Percentiles rank a stretch among this genome's conserved stretches.
Evolutionary conservation across 2,329 filamentous ascomycete species (phyloP).

Genomic region (Macrophomina phaseolina): DNA sequence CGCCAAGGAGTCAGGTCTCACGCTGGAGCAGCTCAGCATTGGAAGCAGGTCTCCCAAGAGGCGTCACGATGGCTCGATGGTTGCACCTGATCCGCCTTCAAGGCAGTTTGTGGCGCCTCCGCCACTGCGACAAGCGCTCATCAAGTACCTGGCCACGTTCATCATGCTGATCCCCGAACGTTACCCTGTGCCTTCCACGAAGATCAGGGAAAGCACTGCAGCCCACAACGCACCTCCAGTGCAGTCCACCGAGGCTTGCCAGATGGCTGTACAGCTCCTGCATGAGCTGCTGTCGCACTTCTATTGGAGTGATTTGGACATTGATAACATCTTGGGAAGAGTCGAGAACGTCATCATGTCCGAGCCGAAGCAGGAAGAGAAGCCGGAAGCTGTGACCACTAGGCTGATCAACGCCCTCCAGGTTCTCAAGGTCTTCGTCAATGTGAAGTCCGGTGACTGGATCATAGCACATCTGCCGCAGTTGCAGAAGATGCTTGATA

Average conservation of each 20-base stretch:
- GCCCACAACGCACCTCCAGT: conserved; percentile 50
- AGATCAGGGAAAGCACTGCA: conserved; percentile 59
- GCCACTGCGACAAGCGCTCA: conserved; percentile 74
- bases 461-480: conserved; percentile 76
- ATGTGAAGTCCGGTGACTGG: conserved; percentile 90
- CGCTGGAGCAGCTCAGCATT: conserved; percentile 35
- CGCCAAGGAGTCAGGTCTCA: conserved; percentile 75
- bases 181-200: conserved; percentile 72
- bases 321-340: conserved; percentile 83
- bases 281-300: conserved; percentile 83
- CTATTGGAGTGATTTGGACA: conserved; percentile 89
- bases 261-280: conserved; percentile 81
- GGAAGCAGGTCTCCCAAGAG: conserved; percentile 60
- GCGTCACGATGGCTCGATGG: conserved; percentile 70
- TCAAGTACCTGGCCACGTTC: conserved; percentile 95
- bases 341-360: conserved; percentile 84
- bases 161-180: conserved; percentile 89
- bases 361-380: conserved; percentile 61
- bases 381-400: conserved; percentile 75
- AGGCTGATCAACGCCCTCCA: conserved; percentile 93
- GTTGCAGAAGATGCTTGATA: conserved; percentile 88
- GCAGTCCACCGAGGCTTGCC: conserved; percentile 77
- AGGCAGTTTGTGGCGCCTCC: conserved; percentile 51
- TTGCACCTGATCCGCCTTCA: conserved; percentile 60
- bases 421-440: conserved; percentile 86